Conservation (phyloP, 163 green algal genomes). For the Volvox carteri region DNA sequence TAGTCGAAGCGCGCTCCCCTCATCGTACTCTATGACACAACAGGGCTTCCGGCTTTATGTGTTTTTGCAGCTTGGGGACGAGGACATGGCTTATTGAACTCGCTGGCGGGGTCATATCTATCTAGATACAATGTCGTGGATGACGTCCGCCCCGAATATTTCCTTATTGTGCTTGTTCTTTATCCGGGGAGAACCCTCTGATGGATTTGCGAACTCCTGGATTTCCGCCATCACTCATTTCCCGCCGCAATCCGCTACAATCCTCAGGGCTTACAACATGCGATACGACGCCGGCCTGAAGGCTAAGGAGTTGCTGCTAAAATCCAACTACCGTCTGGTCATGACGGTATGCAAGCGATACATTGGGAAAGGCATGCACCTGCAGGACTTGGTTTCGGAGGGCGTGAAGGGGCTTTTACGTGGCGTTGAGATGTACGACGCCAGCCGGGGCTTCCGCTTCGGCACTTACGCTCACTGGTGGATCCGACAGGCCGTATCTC, state of each 20-base stretch:
- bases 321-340: conserved; percentile 94
- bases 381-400: conserved; percentile 87
- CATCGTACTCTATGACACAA: too few species aligned
- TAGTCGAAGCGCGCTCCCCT: too few species aligned
- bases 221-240: not conserved
- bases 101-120: too few species aligned
- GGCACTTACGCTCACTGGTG: conserved; percentile 99
- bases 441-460: conserved; percentile 95
- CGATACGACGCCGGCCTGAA: conserved; percentile 60
- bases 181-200: too few species aligned
- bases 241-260: not conserved
- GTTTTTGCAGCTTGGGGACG: too few species aligned
- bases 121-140: too few species aligned
- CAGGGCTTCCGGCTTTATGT: too few species aligned
- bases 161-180: too few species aligned
- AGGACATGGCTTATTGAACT: too few species aligned
- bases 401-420: conserved; percentile 89
- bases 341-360: conserved; percentile 91
- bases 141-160: too few species aligned
- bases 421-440: conserved; percentile 95
- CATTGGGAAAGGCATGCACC: conserved; percentile 40
- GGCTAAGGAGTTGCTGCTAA: conserved; percentile 87
- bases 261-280: conserved; percentile 39
- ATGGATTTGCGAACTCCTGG: too few species aligned
- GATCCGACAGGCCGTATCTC: conserved; percentile 93